Conservation (phyloP, 352 stramenopile genomes). For the Phytophthora pisi region DNA sequence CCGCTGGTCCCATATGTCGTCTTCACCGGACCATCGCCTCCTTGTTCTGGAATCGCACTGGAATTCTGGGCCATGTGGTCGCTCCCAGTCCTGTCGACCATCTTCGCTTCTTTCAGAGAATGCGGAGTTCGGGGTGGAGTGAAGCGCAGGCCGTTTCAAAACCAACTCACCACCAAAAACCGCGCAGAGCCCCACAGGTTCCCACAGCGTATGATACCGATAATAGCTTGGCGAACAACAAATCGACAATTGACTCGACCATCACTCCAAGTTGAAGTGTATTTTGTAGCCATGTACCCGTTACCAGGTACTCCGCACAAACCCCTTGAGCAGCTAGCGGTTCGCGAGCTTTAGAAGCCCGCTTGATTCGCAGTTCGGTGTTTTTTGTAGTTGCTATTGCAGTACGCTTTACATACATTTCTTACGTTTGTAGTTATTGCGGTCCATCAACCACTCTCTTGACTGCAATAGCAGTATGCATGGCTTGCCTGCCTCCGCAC, state of each 20-base stretch:
- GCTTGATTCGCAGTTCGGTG: too few relatives aligned
- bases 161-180: slow-evolving; percentile 13
- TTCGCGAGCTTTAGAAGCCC: too few relatives aligned
- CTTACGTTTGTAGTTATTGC: too few relatives aligned
- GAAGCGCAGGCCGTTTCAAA: slow-evolving; percentile 31
- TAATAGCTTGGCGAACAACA: neutral
- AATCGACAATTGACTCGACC: neutral
- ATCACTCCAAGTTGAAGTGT: slow-evolving; percentile 13
- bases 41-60: neutral
- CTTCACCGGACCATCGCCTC: neutral
- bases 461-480: too few relatives aligned
- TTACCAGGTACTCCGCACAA: too few relatives aligned
- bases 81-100: neutral
- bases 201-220: neutral
- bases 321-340: too few relatives aligned
- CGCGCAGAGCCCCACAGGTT: neutral
- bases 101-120: neutral
- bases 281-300: neutral
- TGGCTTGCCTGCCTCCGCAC: too few relatives aligned
- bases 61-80: neutral
- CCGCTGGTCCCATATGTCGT: neutral
- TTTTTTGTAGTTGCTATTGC: too few relatives aligned
- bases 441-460: too few relatives aligned
- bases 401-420: too few relatives aligned
- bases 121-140: neutral